A percentile compares a stretch with the other conserved stretches of the same genome.
These are phyloP conservation scores for Chondrostereum purpureum DNA, from an alignment of 1,284 basidiomycete genomes.

Conservation along the genomic window DNA sequence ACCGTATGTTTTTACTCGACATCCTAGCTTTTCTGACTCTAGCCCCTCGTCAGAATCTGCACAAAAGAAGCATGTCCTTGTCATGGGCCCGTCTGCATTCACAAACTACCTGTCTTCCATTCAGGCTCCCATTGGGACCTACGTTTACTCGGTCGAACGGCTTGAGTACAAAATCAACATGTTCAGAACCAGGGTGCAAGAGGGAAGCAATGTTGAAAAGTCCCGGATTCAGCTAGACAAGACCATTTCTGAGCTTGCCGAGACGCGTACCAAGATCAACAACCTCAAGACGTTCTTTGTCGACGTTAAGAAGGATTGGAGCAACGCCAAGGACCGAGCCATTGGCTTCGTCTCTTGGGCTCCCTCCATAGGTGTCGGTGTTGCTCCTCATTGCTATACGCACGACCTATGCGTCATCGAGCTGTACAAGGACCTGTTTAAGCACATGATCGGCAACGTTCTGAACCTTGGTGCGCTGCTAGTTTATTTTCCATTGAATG, in stretches of 20 bases:
- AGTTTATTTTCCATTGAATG: constrained; percentile 12
- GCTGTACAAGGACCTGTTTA: constrained; percentile 24
- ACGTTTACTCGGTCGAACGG: constrained; percentile 12
- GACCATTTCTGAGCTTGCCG: constrained; percentile 14
- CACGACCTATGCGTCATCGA: constrained; percentile 24
- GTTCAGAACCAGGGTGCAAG: constrained; percentile 11
- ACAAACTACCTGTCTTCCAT: constrained; percentile 24
- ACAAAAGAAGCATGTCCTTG: constrained; percentile 30
- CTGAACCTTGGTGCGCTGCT: constrained; percentile 24
- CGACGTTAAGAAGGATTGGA: constrained; percentile 24
- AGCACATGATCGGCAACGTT: constrained; percentile 23
- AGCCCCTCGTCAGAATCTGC: constrained; percentile 14
- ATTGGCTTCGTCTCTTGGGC: constrained; percentile 31
- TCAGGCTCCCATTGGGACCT: constrained; percentile 23
- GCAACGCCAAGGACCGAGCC: constrained; percentile 22
- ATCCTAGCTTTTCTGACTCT: constrained; percentile 22
- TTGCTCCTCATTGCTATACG: constrained; percentile 21
- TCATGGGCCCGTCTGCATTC: constrained; percentile 30
- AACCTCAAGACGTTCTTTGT: constrained; percentile 23
- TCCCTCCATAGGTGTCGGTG: constrained; percentile 21
- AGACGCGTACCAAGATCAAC: constrained; percentile 16
- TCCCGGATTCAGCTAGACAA: constrained; percentile 14
- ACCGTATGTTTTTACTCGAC: constrained; percentile 20
- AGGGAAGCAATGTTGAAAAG: constrained; percentile 6
- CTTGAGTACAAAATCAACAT: constrained; percentile 7